Evolutionary conservation across 257 asterid species (phyloP), one percentile per base, ranked within the genome.

Genomic region (Anisodus acutangulus): DNA sequence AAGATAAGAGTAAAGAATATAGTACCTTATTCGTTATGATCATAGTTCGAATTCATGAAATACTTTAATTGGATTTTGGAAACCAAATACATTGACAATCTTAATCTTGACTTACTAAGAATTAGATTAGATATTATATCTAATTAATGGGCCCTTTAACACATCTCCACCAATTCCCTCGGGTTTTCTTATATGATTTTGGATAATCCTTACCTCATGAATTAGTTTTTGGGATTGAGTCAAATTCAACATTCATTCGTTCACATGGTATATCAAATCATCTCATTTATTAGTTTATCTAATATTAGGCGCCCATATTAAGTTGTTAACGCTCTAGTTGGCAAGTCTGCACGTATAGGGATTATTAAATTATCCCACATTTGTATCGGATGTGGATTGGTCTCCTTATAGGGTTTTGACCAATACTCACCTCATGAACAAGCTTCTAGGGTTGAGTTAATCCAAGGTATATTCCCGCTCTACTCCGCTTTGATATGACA

Each of bases 1-100:
- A 76, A 76, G 47, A 26, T 26, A 53, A 31, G 64, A 26, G 13
- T 6, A 69, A 69, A 69, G 54, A 13, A 49, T 49, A 74, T 74
- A 2, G 13, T 74, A 74, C 62, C 43, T 74, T 74, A 1, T 74
- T 74, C 3, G 39, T 76, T 74, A 74, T 74, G n/a, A 49, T 76
- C 35, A 31, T 31, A 12, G 47, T 51, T 51, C 26, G 63, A 74
- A 49, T 74, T 74, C 81, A 74, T 49, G 43, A 74, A 76, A 51
- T 22, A 71, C 31, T 22, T 72, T 1, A 11, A 26, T 74, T 74
- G 19, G 62, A 2, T 49, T 74, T 74, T 22, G 81, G 22, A 6
- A 49, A 74, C 16, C 0, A 5, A 39, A 71, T 17, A 17, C 5
- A 43, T 45, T 71, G 43, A 47, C 80, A 70, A 70, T 45, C 59